These are phyloP conservation scores for Blastobotrys capitulatus DNA, from an alignment of 1,139 yeast species.

Conservation along the genomic window DNA sequence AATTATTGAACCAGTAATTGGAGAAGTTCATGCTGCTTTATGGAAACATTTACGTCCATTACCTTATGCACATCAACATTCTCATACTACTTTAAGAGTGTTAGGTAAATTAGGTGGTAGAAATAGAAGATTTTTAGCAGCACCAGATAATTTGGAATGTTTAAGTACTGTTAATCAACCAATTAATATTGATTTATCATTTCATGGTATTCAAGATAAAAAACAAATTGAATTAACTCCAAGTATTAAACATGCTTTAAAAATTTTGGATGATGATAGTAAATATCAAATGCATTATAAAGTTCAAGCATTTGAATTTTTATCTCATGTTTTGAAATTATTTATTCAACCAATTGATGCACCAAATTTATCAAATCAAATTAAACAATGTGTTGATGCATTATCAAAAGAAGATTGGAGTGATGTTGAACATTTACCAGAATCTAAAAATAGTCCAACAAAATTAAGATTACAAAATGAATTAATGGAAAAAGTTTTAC, in stretches of 20 bases:
- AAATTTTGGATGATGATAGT: conserved; percentile 54
- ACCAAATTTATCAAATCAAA: conserved; percentile 49
- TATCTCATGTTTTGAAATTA: conserved; percentile 60
- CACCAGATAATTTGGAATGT: conserved; percentile 59
- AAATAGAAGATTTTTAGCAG: conserved; percentile 76
- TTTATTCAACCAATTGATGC: conserved; percentile 62
- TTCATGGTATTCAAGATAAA: conserved; percentile 59
- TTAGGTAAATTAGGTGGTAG: conserved; percentile 96
- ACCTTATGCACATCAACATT: conserved; percentile 86
- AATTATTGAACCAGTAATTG: conserved; percentile 89
- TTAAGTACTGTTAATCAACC: conserved; percentile 61
- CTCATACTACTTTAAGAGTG: conserved; percentile 90
- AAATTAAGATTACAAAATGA: conserved; percentile 55
- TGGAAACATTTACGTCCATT: conserved; percentile 90
- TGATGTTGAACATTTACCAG: conserved; percentile 14
- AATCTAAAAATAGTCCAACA: conserved; percentile 23
- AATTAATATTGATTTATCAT: conserved; percentile 58
- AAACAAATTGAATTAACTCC: conserved; percentile 77
- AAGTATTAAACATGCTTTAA: conserved; percentile 68
- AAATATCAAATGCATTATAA: conserved; percentile 63
- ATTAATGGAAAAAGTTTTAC: conserved; percentile 51
- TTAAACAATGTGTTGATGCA: conserved; percentile 42
- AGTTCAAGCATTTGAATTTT: conserved; percentile 68
- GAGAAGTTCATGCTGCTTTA: conserved; percentile 86
- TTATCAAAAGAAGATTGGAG: conserved; percentile 39